These are phyloP conservation scores for Raffaelea deltoideospora DNA, from an alignment of 2,329 filamentous ascomycete species.

Conservation along the genomic window DNA sequence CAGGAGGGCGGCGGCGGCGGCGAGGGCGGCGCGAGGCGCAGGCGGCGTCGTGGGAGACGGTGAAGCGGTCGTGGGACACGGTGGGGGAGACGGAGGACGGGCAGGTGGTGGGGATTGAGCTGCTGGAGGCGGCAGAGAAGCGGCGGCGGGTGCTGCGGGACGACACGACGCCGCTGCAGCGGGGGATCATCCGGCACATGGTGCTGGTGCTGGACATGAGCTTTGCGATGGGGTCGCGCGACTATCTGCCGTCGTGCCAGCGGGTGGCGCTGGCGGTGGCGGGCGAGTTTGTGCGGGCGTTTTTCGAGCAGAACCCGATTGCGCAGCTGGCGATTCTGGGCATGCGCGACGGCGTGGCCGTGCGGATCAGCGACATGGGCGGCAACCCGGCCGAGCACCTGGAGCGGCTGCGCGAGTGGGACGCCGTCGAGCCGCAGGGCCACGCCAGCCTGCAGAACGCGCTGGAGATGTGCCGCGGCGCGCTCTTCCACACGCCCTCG, in stretches of 20 bases:
- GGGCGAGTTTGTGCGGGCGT: slow-evolving; percentile 78
- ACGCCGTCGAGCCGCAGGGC: slow-evolving; percentile 53
- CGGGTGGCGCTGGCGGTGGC: slow-evolving; percentile 70
- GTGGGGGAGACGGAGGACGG: slow-evolving; percentile 69
- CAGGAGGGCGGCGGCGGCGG: slow-evolving; percentile 12
- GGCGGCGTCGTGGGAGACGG: slow-evolving; percentile 52
- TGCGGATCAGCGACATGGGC: slow-evolving; percentile 75
- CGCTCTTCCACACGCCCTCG: slow-evolving; percentile 80
- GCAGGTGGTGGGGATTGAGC: slow-evolving; percentile 58
- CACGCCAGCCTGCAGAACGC: slow-evolving; percentile 83
- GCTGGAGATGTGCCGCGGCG: slow-evolving; percentile 84
- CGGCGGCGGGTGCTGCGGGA: slow-evolving; percentile 70
- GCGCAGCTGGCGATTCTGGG: slow-evolving; percentile 86
- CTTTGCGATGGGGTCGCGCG: slow-evolving; percentile 88
- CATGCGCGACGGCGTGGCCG: slow-evolving; percentile 82
- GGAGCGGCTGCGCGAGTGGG: slow-evolving; percentile 53
- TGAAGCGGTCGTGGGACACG: slow-evolving; percentile 55
- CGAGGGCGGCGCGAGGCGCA: slow-evolving; percentile 13
- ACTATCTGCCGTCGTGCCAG: slow-evolving; percentile 77
- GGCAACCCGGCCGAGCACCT: slow-evolving; percentile 87
- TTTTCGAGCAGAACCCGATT: slow-evolving; percentile 97
- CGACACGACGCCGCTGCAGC: slow-evolving; percentile 88
- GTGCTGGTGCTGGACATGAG: slow-evolving; percentile 86
- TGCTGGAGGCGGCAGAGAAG: slow-evolving; percentile 72
- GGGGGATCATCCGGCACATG: slow-evolving; percentile 94